These are phyloP conservation scores for Fulvia fulva DNA, from an alignment of 2,329 filamentous ascomycete genomes.

Conservation along the genomic window DNA sequence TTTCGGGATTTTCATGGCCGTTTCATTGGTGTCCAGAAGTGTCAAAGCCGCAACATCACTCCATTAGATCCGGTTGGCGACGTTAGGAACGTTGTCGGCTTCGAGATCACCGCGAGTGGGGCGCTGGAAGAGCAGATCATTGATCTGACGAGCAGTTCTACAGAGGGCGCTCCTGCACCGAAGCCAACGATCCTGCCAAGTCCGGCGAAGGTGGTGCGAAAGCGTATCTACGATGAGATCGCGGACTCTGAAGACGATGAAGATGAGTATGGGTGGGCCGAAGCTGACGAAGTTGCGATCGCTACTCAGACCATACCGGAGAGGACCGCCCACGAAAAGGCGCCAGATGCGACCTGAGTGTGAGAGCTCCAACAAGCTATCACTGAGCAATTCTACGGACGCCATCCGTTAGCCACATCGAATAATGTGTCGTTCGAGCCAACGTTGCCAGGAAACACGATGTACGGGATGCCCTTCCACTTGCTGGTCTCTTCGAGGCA, in stretches of 20 bases:
- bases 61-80: slow-evolving; percentile 36
- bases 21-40: slow-evolving; percentile 44
- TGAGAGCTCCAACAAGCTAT: too few relatives aligned
- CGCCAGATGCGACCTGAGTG: background rate
- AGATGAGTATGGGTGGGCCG: slow-evolving; percentile 68
- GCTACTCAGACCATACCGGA: slow-evolving; percentile 1
- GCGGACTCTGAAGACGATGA: slow-evolving; percentile 62
- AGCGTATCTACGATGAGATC: slow-evolving; percentile 57
- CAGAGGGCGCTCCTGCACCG: background rate
- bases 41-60: slow-evolving; percentile 36
- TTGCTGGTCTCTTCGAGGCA: slow-evolving; percentile 53
- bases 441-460: slow-evolving; percentile 59
- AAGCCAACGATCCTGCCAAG: slow-evolving; percentile 3
- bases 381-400: too few relatives aligned
- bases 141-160: slow-evolving; percentile 16
- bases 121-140: slow-evolving; percentile 33
- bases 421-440: slow-evolving; percentile 47
- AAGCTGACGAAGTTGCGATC: slow-evolving; percentile 56
- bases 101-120: slow-evolving; percentile 42
- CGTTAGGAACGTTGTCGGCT: slow-evolving; percentile 49
- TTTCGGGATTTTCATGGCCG: slow-evolving; percentile 65
- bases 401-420: too few relatives aligned
- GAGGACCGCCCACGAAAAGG: background rate
- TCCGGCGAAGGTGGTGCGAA: slow-evolving; percentile 36
- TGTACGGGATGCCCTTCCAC: slow-evolving; percentile 51